Conservation (phyloP, 2,329 filamentous ascomycete genomes). For the Colletotrichum musicola region DNA sequence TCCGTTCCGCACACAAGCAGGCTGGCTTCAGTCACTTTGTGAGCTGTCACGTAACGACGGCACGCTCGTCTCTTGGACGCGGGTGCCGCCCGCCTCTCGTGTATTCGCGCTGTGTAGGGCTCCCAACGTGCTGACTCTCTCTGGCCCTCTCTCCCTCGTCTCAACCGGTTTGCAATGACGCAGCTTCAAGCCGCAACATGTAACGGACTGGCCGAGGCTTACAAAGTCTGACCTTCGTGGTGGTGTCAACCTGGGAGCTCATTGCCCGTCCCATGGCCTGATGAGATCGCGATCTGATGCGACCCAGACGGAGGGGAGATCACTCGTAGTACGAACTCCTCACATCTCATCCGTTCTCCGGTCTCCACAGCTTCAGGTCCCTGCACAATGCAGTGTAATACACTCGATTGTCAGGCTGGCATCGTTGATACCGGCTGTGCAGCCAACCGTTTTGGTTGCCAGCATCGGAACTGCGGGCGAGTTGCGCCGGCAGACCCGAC, state of each 20-base stretch:
- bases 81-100: conserved; percentile 20
- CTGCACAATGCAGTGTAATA: conserved; percentile 38
- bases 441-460: conserved; percentile 30
- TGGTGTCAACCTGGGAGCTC: background rate
- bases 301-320: conserved; percentile 26
- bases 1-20: conserved; percentile 19
- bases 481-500: conserved; percentile 37
- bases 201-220: background rate
- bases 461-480: conserved; percentile 38
- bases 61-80: conserved; percentile 14
- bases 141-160: background rate
- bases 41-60: conserved; percentile 33
- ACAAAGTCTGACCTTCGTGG: background rate
- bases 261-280: conserved; percentile 6
- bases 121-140: conserved; percentile 15
- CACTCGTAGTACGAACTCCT: conserved; percentile 25
- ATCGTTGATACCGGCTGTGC: conserved; percentile 24
- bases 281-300: conserved; percentile 33
- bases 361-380: conserved; percentile 33
- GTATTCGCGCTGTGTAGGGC: conserved; percentile 1
- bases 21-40: conserved; percentile 27
- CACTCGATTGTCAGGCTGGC: conserved; percentile 19
- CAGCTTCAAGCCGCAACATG: background rate
- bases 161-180: conserved; percentile 23
- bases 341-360: conserved; percentile 31